phyloP scores from a whole-genome alignment of 257 asterid genomes.

The Osmanthus fragrans region DNA sequence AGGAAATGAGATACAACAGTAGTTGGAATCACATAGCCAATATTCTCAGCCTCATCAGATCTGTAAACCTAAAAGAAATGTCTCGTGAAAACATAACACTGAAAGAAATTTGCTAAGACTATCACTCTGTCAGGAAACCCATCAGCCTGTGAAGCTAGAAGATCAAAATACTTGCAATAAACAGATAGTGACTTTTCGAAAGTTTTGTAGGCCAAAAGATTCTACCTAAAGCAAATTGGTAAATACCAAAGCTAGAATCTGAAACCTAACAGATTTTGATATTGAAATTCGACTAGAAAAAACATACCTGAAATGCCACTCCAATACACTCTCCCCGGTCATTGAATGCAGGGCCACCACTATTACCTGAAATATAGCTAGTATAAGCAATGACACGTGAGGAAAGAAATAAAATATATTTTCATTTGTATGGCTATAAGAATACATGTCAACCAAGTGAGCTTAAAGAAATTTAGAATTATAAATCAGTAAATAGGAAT shows the following conservation, averaged over 20 bases:
- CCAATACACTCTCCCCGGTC: conserved; percentile 97
- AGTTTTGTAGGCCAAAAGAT: conserved; percentile 6
- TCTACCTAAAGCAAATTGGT: conserved; percentile 16
- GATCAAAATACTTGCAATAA: background rate
- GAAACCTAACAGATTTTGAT: background rate
- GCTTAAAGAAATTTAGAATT: conserved; percentile 3
- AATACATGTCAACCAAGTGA: conserved; percentile 2
- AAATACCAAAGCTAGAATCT: conserved; percentile 1
- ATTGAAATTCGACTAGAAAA: conserved; percentile 18
- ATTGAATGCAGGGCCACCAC: conserved; percentile 99
- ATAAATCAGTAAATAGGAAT: background rate
- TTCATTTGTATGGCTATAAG: background rate
- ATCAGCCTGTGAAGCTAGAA: conserved; percentile 17
- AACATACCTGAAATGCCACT: conserved; percentile 90
- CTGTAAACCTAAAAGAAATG: conserved; percentile 82
- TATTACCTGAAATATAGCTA: conserved; percentile 63
- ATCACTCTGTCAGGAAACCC: conserved; percentile 20
- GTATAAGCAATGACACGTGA: conserved; percentile 24
- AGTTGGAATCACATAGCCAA: conserved; percentile 93
- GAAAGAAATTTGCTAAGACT: background rate
- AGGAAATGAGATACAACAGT: conserved; percentile 94
- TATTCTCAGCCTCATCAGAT: conserved; percentile 93
- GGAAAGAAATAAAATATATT: conserved; percentile 7
- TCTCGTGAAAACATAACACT: conserved; percentile 37
- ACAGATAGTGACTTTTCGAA: conserved; percentile 6